Percentiles rank a stretch among this genome's conserved stretches.
phyloP scores from a whole-genome alignment of 2,329 filamentous ascomycete species.

The Pseudofabraea citricarpa region DNA sequence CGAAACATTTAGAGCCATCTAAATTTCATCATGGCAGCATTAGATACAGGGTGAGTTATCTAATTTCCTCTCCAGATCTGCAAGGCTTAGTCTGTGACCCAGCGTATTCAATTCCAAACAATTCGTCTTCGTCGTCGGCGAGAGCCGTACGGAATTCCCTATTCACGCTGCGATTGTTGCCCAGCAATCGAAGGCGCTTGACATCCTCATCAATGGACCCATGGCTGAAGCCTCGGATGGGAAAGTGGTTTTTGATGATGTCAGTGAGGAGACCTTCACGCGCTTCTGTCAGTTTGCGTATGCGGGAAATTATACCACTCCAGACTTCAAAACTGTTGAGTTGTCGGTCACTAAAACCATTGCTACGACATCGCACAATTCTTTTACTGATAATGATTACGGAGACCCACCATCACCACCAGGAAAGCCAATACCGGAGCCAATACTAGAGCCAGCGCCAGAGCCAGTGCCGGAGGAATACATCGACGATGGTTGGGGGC shows the following conservation, averaged over 20 bases:
- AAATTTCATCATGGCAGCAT: no score
- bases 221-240: constrained; percentile 14
- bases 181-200: constrained; percentile 14
- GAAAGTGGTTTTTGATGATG: constrained; percentile 13
- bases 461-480: constrained; percentile 2
- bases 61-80: no score
- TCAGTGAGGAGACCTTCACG: constrained; percentile 15
- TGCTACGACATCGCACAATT: not conserved
- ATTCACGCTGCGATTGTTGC: constrained; percentile 14
- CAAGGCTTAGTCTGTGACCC: no score
- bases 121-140: constrained; percentile 14
- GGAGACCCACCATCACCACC: no score
- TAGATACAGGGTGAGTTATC: no score
- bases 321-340: constrained; percentile 10
- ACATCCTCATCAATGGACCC: constrained; percentile 14
- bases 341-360: constrained; percentile 4
- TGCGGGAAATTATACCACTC: constrained; percentile 15
- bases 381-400: not conserved
- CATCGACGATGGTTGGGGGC: not conserved
- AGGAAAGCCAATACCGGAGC: not conserved
- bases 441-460: constrained; percentile 1
- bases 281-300: constrained; percentile 16
- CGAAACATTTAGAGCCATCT: no score
- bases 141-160: constrained; percentile 8
- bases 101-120: constrained; percentile 11